Conservation (phyloP, 371 early-diverging fungal species). For the Mucor indicus region DNA sequence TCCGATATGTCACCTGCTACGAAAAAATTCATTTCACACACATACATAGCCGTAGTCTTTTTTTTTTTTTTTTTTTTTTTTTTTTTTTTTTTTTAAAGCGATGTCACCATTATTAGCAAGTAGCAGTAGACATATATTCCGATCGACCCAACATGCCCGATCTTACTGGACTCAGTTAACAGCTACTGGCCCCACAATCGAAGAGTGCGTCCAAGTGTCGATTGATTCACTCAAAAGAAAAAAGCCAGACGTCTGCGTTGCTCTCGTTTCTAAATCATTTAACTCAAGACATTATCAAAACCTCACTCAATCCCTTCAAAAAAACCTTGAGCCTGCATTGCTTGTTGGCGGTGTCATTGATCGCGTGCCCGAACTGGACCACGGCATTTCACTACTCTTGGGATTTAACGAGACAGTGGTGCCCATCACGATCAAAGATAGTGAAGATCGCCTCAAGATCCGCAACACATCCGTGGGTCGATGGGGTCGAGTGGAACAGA, state of each 20-base stretch:
- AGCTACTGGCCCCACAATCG: constrained; percentile 20
- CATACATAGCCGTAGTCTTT: background rate
- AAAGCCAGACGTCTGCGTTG: constrained; percentile 35
- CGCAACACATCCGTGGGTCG: constrained; percentile 55
- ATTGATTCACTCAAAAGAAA: constrained; percentile 3
- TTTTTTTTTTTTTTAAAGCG: background rate
- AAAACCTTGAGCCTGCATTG: constrained; percentile 11
- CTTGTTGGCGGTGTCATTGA: constrained; percentile 52
- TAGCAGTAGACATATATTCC: background rate
- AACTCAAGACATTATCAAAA: constrained; percentile 17
- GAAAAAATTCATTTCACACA: too few relatives aligned
- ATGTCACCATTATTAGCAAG: background rate
- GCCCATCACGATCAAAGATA: constrained; percentile 26
- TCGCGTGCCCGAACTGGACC: constrained; percentile 45
- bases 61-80: constrained; percentile 1
- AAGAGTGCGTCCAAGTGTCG: constrained; percentile 27
- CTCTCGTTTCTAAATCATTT: constrained; percentile 42
- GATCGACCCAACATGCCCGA: constrained; percentile 3
- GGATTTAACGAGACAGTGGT: constrained; percentile 30
- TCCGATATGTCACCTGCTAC: too few relatives aligned
- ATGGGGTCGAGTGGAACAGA: constrained; percentile 52
- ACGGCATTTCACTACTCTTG: constrained; percentile 46
- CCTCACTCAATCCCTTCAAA: constrained; percentile 4
- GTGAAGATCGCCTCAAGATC: constrained; percentile 37
- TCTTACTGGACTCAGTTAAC: constrained; percentile 30